phyloP scores from a whole-genome alignment of 1,139 yeast species.

The Pichia sp. region DNA sequence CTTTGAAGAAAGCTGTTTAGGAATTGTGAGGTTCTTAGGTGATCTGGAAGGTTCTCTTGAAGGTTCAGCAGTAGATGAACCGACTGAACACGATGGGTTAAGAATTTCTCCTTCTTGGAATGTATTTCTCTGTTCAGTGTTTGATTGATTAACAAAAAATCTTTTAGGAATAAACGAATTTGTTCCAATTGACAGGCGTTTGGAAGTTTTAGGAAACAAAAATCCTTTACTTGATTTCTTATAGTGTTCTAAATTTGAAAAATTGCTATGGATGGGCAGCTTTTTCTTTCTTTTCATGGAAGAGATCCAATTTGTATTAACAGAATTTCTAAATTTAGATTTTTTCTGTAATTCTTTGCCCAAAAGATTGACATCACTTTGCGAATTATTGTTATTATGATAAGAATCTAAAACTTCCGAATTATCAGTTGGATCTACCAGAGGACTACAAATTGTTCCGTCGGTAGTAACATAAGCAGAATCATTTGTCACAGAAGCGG shows the following conservation, averaged over 20 bases:
- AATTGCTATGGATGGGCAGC: not conserved
- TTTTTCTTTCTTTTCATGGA: not conserved
- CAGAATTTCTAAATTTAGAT: not conserved
- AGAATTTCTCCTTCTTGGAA: not conserved
- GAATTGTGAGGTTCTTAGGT: no score
- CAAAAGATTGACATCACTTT: no score
- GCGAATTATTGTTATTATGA: no score
- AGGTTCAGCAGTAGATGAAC: no score
- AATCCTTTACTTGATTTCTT: not conserved
- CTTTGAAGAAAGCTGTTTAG: no score
- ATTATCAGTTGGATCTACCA: no score
- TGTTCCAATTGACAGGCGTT: conserved; percentile 9
- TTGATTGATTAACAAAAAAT: conserved; percentile 6
- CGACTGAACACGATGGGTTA: no score
- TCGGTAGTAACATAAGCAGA: no score
- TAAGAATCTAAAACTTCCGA: no score
- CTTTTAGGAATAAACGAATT: conserved; percentile 12
- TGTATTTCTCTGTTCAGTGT: conserved; percentile 3
- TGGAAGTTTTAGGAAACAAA: not conserved
- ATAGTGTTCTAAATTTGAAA: not conserved
- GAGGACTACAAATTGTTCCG: no score
- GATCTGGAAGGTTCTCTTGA: no score
- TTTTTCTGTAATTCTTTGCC: not conserved
- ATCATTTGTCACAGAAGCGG: no score
- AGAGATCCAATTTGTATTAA: not conserved